Conservation (phyloP, 768 basidiomycete genomes). For the Kwoniella europaea region DNA sequence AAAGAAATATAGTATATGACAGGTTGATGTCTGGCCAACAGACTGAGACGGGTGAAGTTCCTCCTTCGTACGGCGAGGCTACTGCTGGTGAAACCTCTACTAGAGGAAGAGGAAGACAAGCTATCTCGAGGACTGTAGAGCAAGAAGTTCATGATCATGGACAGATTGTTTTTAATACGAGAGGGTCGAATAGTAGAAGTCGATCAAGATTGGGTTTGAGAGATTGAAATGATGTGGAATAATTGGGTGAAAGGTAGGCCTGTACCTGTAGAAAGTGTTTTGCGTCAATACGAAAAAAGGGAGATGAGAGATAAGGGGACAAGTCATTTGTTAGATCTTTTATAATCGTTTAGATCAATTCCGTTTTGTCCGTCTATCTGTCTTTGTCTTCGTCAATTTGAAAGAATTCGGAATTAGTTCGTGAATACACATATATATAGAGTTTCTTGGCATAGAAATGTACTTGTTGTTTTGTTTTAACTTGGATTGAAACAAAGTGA, state of each 20-base stretch:
- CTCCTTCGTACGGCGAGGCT: constrained; percentile 71
- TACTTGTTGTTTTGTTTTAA: too few species aligned
- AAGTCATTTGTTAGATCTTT: too few species aligned
- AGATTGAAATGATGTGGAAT: neutral
- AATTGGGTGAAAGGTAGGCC: neutral
- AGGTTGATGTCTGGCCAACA: constrained; percentile 81
- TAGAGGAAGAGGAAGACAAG: neutral
- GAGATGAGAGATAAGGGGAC: neutral
- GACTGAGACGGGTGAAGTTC: constrained; percentile 78
- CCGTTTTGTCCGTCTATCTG: too few species aligned
- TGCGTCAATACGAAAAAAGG: neutral
- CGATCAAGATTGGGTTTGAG: constrained; percentile 22
- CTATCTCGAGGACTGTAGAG: neutral
- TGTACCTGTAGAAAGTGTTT: neutral
- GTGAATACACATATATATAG: too few species aligned
- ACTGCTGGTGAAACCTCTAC: constrained; percentile 13
- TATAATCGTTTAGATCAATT: too few species aligned
- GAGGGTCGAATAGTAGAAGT: constrained; percentile 26
- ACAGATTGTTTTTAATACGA: constrained; percentile 2
- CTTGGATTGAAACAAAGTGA: too few species aligned
- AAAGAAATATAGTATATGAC: constrained; percentile 68
- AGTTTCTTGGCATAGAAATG: too few species aligned
- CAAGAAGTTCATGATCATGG: neutral
- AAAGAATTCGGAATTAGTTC: too few species aligned
- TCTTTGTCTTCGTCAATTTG: too few species aligned